Evolutionary conservation across 345 rosid species (phyloP), one percentile per base, ranked within the genome.

Genomic region (Theobroma cacao): DNA sequence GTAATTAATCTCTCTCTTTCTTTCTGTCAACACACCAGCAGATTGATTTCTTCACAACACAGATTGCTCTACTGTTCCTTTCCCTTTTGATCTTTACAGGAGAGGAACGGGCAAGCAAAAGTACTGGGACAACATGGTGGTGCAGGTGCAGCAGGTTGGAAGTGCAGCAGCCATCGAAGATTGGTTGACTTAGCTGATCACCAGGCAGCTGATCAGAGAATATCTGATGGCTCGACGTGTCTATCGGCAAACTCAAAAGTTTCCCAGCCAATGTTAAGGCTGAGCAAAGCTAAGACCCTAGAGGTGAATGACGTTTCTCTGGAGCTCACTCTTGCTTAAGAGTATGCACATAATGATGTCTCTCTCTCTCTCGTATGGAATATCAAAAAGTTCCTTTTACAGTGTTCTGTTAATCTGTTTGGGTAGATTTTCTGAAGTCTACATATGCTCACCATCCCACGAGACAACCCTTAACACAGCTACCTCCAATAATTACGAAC

Each of bases 291-390:
- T 38, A 78, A 72, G 38, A 53, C 28, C n/a, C 63, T 71, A 52
- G 59, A 14, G 34, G 65, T 60, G 50, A 77, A 73, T 70, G 85
- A 78, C 52, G 79, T 88, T 43, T 84, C 86, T 60, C 82, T 88
- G 26, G 87, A 86, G 71, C 89, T 88, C 60, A 79, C 87, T 74
- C 89, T 88, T 77, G 86, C 82, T 73, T 88, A 40, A 78, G 26
- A 58, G 59, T 75, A 59, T 20, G 50, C 56, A 45, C 34, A 41
- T 61, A 14, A 52, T 4, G 61, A 20, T 17, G 53, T 2, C 30
- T n/a, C 30, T 20, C 36, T 14, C n/a, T n/a, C n/a, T n/a, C n/a
- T n/a, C n/a, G 36, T 26, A 45, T 47, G 77, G 56, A 60, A 43
- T 75, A 60, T 28, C 48, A 43, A 15, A 60, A 75, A 41, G 41